Evolutionary conservation across 768 basidiomycete genomes (phyloP).

Genomic region (Phaeotremella fagi): DNA sequence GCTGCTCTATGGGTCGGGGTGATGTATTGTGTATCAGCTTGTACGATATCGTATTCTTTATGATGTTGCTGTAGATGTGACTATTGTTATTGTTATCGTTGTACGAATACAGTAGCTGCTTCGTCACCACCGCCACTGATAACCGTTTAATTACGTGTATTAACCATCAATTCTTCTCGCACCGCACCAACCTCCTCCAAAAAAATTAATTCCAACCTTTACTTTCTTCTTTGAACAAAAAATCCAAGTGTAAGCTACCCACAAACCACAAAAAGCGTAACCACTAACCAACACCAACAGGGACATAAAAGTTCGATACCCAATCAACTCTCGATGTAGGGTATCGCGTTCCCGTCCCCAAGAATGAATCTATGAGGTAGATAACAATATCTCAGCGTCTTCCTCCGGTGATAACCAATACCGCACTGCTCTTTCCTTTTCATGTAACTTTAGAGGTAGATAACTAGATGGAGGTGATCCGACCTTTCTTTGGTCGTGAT

Average conservation of each 20-base stretch:
- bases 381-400: slow-evolving; percentile 5
- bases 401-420: slow-evolving; percentile 29
- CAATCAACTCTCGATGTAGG: slow-evolving; percentile 41
- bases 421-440: not conserved
- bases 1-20: too few relatives aligned
- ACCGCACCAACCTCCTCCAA: not conserved
- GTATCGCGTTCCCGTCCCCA: slow-evolving; percentile 49
- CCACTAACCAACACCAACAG: slow-evolving; percentile 10
- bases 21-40: too few relatives aligned
- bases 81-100: not conserved
- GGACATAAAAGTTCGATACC: slow-evolving; percentile 49
- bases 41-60: too few relatives aligned
- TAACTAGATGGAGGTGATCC: not conserved
- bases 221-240: slow-evolving; percentile 28
- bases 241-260: slow-evolving; percentile 19
- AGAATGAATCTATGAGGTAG: slow-evolving; percentile 20
- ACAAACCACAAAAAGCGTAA: not conserved
- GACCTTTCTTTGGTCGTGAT: slow-evolving; percentile 10
- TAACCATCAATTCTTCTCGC: not conserved
- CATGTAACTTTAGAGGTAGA: not conserved
- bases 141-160: not conserved
- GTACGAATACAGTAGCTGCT: not conserved
- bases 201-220: not conserved
- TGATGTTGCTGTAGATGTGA: too few relatives aligned
- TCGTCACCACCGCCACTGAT: not conserved